Evolutionary conservation across 768 basidiomycete species (phyloP), one percentile per base, ranked within the genome.

Genomic region (Kwoniella dendrophila): DNA sequence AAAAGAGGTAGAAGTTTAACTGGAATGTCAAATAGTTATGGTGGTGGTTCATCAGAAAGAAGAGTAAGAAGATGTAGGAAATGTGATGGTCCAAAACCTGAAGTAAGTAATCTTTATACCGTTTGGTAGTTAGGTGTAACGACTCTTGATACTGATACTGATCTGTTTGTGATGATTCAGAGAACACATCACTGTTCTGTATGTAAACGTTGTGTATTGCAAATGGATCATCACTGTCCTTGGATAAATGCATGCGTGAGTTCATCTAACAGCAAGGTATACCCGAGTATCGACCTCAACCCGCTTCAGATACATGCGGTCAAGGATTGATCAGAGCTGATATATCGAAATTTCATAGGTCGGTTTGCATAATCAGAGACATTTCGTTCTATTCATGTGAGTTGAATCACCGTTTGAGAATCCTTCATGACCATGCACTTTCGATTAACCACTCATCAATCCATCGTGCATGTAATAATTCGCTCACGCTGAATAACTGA

Each of bases 341-440:
- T 45, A 27, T 34, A 33, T 48, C 50, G 20, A 3, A 27, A 30
- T 6, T 18, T 30, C 32, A 41, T 56, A 80, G 79, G 79, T 99
- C 44, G 95, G 95, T 11, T 78, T 98, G 6, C 83, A 95, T 75
- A 99, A 98, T 70, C 94, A 97, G 75, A 87, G 95, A 0, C 92
- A 97, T 80, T 99, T 99, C 71, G 84, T 95, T 38, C 81, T 98
- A 48, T 99, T 98, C 84, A 88, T 98, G 91, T 90, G 65, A 57
- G 87, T 16, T 14, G n/a, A n/a, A n/a, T n/a, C n/a, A n/a, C n/a
- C n/a, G n/a, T n/a, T n/a, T n/a, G n/a, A n/a, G n/a, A n/a, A n/a
- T n/a, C n/a, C n/a, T n/a, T n/a, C n/a, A n/a, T n/a, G n/a, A n/a
- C n/a, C n/a, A n/a, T n/a, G n/a, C n/a, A n/a, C n/a, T n/a, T n/a